These are phyloP conservation scores for Diaporthe citri DNA, from an alignment of 2,329 filamentous ascomycete species.

Conservation along the genomic window DNA sequence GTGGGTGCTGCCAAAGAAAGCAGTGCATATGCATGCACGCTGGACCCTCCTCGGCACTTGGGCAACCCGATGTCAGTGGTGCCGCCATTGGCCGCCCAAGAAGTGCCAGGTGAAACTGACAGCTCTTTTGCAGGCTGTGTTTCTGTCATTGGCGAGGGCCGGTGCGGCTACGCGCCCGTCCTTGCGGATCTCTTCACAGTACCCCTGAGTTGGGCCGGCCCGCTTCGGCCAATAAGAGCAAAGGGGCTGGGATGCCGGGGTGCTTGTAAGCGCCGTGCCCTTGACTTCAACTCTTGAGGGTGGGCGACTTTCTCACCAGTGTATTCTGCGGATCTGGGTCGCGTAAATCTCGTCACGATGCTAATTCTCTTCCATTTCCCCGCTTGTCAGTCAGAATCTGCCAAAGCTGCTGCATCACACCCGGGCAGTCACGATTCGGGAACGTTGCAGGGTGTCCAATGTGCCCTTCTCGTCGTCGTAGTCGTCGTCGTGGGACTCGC, in stretches of 20 bases:
- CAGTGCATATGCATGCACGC: constrained; percentile 31
- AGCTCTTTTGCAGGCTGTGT: constrained; percentile 22
- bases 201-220: constrained; percentile 31
- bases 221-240: constrained; percentile 22
- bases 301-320: constrained; percentile 17
- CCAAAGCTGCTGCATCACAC: neutral
- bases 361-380: neutral
- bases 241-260: neutral
- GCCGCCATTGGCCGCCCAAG: constrained; percentile 29
- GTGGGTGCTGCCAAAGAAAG: constrained; percentile 35
- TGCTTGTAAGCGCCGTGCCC: constrained; percentile 37
- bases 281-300: constrained; percentile 9
- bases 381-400: neutral
- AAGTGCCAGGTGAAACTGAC: constrained; percentile 17
- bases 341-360: neutral
- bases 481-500: neutral
- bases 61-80: neutral
- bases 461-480: neutral
- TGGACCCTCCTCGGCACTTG: constrained; percentile 37
- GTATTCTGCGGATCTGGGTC: neutral
- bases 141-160: constrained; percentile 33
- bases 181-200: constrained; percentile 34
- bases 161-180: constrained; percentile 37
- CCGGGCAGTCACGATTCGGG: neutral
- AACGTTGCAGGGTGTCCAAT: neutral